Evolutionary conservation across 2,329 filamentous ascomycete genomes (phyloP).

Genomic region (Botryotinia narcissicola): DNA sequence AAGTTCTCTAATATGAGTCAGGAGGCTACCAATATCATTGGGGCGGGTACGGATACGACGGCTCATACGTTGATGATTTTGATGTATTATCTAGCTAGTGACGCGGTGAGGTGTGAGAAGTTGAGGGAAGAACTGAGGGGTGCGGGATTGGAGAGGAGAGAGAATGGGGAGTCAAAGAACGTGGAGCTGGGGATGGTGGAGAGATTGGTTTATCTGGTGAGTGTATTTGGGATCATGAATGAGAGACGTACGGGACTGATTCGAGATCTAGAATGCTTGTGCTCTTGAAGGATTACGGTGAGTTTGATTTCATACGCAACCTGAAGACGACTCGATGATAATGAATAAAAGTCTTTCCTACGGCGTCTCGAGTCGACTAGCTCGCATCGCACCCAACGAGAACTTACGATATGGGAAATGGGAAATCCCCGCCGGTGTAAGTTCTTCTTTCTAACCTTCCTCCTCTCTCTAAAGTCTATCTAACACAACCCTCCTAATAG

Average conservation of each 20-base stretch:
- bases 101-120: conserved; percentile 19
- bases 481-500: not conserved
- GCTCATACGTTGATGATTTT: conserved; percentile 24
- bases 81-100: conserved; percentile 26
- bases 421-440: conserved; percentile 25
- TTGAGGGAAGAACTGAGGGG: conserved; percentile 25
- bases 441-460: not conserved
- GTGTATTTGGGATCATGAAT: not conserved
- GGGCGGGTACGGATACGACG: conserved; percentile 29
- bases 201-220: conserved; percentile 12
- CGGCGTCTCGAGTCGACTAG: conserved; percentile 23
- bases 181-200: conserved; percentile 30
- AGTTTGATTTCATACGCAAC: no score
- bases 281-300: conserved; percentile 4
- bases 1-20: conserved; percentile 25
- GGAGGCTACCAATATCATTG: conserved; percentile 28
- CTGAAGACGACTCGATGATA: not conserved
- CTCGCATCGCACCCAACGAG: conserved; percentile 23
- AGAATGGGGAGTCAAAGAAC: not conserved
- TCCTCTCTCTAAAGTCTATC: not conserved
- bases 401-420: conserved; percentile 22
- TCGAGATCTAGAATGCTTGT: not conserved
- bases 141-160: conserved; percentile 1
- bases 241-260: not conserved
- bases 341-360: conserved; percentile 21